Conservation (phyloP, 345 rosid genomes). For the Euphorbia pulcherrima region DNA sequence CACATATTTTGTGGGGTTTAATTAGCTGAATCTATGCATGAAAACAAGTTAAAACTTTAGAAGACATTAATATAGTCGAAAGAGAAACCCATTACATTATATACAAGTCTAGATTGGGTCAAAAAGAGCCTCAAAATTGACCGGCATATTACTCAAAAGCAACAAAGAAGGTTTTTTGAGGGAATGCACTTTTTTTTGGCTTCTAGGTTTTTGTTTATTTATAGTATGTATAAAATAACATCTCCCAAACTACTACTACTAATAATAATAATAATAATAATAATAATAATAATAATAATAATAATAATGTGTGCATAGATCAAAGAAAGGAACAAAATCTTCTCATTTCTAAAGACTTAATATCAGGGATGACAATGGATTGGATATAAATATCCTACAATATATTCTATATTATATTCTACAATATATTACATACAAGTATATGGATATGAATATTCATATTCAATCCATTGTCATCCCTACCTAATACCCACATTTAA, state of each 20-base stretch:
- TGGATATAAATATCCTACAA: too few relatives aligned
- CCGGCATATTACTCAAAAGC: slow-evolving; percentile 34
- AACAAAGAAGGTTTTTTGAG: slow-evolving; percentile 36
- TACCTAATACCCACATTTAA: slow-evolving; percentile 29
- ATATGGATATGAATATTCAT: too few relatives aligned
- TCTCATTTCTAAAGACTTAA: background rate
- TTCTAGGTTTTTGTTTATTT: slow-evolving; percentile 16
- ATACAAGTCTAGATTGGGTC: slow-evolving; percentile 59
- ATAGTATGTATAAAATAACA: background rate
- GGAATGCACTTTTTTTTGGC: slow-evolving; percentile 18
- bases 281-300: too few relatives aligned
- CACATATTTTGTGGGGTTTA: too few relatives aligned
- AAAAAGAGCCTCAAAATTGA: slow-evolving; percentile 42
- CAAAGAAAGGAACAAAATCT: slow-evolving; percentile 19
- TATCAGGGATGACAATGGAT: too few relatives aligned
- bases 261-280: too few relatives aligned
- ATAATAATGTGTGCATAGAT: slow-evolving; percentile 11
- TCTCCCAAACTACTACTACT: slow-evolving; percentile 25
- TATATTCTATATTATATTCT: background rate
- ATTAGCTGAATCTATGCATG: slow-evolving; percentile 21
- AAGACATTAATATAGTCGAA: slow-evolving; percentile 20
- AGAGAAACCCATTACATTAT: slow-evolving; percentile 37
- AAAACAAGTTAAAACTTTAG: slow-evolving; percentile 17
- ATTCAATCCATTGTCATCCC: too few relatives aligned
- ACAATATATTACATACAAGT: too few relatives aligned